phyloP scores from a whole-genome alignment of 495 filamentous ascomycete genomes.

The Aspergillus bridgeri region DNA sequence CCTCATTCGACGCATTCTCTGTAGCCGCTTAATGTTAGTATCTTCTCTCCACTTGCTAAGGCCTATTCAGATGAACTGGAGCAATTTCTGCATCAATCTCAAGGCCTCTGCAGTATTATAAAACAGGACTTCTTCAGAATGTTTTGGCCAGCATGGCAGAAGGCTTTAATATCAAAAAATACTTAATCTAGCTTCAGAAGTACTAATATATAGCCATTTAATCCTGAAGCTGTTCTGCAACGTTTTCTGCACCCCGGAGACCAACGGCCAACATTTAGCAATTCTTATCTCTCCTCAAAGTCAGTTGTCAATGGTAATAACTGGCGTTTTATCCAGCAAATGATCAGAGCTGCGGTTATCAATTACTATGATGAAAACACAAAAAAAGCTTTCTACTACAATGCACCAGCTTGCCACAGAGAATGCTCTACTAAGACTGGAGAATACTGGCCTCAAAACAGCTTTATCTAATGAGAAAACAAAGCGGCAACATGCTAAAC shows the following conservation, averaged over 20 bases:
- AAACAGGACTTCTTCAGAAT: constrained; percentile 1
- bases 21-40: constrained; percentile 6
- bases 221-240: constrained; percentile 5
- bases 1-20: constrained; percentile 8
- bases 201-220: background rate
- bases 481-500: constrained; percentile 1
- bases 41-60: background rate
- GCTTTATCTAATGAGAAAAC: constrained; percentile 7
- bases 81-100: background rate
- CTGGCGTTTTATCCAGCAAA: too few species aligned
- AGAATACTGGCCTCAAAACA: background rate
- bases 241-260: too few species aligned
- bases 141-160: background rate
- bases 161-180: constrained; percentile 2
- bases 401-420: background rate
- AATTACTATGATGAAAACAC: background rate
- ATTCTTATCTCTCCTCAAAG: too few species aligned
- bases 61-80: background rate
- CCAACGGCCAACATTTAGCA: too few species aligned
- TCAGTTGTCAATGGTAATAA: too few species aligned
- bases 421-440: background rate
- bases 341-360: background rate
- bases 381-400: too few species aligned
- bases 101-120: background rate
- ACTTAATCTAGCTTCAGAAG: background rate